These are phyloP conservation scores for Eucalyptus victrix DNA, from an alignment of 345 rosid species.

Conservation along the genomic window DNA sequence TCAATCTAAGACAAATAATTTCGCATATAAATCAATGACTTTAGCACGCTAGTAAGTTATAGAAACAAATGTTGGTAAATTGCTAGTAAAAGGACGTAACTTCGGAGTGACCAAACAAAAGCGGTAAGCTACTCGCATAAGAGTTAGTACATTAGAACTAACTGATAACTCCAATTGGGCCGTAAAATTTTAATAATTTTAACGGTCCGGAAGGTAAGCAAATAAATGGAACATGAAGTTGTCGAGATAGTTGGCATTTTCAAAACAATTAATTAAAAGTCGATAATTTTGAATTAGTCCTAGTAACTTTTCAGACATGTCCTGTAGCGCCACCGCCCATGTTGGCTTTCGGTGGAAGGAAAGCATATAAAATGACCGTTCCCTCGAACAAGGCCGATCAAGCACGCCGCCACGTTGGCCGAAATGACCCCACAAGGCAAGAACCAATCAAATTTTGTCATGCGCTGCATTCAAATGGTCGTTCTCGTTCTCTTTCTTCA, in stretches of 20 bases:
- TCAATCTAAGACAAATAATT: neutral
- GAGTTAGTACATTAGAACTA: neutral
- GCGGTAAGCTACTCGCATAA: neutral
- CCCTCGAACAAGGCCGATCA: neutral
- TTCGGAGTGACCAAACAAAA: neutral
- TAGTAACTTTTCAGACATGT: neutral
- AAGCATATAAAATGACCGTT: neutral
- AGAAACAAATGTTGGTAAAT: neutral
- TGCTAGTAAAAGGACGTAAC: neutral
- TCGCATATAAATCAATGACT: neutral
- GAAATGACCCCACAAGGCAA: neutral
- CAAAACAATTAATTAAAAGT: neutral
- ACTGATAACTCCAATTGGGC: neutral
- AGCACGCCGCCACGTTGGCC: neutral
- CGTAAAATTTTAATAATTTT: neutral
- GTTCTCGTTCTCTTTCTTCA: no score
- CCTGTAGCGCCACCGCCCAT: neutral
- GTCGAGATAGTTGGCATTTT: neutral
- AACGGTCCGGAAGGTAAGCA: rapidly evolving
- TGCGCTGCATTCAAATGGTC: no score
- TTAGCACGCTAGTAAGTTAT: neutral
- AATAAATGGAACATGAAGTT: neutral
- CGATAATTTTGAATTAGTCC: rapidly evolving
- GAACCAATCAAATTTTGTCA: neutral
- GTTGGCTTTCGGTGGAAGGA: neutral